Evolutionary conservation across 345 rosid species (phyloP), one percentile per base, ranked within the genome.

Genomic region (Eucalyptus sp.): DNA sequence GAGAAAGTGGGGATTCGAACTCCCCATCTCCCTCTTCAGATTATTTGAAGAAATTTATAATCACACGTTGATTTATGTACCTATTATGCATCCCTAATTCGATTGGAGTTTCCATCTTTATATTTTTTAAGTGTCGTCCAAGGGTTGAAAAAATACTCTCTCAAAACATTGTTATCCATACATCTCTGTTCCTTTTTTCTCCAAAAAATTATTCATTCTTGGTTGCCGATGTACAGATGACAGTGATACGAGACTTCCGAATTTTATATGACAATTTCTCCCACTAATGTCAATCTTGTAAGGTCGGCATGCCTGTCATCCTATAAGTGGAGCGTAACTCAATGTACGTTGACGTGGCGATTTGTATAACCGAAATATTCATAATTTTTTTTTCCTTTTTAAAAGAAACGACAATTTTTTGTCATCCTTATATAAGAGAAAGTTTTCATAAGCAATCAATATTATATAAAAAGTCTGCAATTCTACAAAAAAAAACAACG

Each of bases 151-250:
- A n/a, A 29, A 14, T 29, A 7, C n/a, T 64, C 31, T 62, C 33
- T 64, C 15, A 2, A n/a, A n/a, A 64, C 71, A n/a, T 64, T 64
- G 9, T 64, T 64, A 64, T 64, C 37, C 37, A 64, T n/a, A 7
- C 18, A 64, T 64, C 10, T 64, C 5, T 14, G 4, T n/a, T 64
- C 9, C 2, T 52, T 52, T 52, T 52, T 52, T 52, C 24, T 52
- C 10, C 24, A 18, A 3, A 52, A 52, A 52, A 7, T 52, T 52
- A 52, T 52, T 52, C 56, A 18, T 52, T 52, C 24, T 52, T 18
- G 56, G 24, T 18, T 18, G 56, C 10, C 10, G 56, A 27, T 12
- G 17, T 12, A 62, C 0, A 27, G 0, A 60, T 25, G 31, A 60
- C 7, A 27, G 14, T 60, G n/a, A 27, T 60, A 60, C n/a, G 31